These are phyloP conservation scores for Metschnikowia arizonensis DNA, from an alignment of 805 yeast species.

Conservation along the genomic window DNA sequence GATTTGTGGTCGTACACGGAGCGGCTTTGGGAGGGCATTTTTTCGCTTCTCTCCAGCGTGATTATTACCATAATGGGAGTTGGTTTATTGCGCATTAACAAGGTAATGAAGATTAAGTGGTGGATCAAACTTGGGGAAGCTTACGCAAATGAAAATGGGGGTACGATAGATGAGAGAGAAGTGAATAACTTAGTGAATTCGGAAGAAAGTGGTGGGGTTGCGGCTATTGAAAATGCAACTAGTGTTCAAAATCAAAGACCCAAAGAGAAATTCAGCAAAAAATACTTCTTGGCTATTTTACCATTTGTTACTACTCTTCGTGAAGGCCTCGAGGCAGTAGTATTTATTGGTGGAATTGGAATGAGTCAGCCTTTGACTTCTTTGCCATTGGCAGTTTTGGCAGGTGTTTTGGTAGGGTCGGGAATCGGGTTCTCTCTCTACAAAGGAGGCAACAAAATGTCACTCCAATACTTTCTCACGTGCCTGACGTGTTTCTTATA, in stretches of 20 bases:
- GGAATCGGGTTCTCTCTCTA: conserved; percentile 34
- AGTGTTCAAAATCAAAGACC: no score
- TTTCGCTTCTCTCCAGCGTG: conserved; percentile 71
- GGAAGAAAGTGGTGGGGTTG: no score
- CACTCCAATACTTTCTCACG: conserved; percentile 40
- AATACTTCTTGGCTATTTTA: conserved; percentile 25
- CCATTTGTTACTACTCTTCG: conserved; percentile 28
- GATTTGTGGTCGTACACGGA: conserved; percentile 88
- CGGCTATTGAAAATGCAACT: no score
- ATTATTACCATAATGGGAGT: conserved; percentile 86
- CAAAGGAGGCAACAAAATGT: conserved; percentile 39
- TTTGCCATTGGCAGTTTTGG: conserved; percentile 24
- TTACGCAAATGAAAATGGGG: conserved; percentile 20
- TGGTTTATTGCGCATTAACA: conserved; percentile 73
- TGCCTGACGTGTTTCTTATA: conserved; percentile 39
- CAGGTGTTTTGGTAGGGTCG: conserved; percentile 30
- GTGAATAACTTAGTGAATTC: no score
- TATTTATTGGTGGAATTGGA: conserved; percentile 28
- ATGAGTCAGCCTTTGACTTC: conserved; percentile 17
- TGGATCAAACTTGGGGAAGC: conserved; percentile 44
- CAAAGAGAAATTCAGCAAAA: conserved; percentile 19
- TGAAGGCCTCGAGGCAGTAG: conserved; percentile 69
- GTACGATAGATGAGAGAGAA: no score
- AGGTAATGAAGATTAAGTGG: conserved; percentile 77
- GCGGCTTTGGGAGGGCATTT: conserved; percentile 82